Evolutionary conservation across 2,329 filamentous ascomycete species (phyloP), one percentile per base, ranked within the genome.

Genomic region (Falciphora oryzae): DNA sequence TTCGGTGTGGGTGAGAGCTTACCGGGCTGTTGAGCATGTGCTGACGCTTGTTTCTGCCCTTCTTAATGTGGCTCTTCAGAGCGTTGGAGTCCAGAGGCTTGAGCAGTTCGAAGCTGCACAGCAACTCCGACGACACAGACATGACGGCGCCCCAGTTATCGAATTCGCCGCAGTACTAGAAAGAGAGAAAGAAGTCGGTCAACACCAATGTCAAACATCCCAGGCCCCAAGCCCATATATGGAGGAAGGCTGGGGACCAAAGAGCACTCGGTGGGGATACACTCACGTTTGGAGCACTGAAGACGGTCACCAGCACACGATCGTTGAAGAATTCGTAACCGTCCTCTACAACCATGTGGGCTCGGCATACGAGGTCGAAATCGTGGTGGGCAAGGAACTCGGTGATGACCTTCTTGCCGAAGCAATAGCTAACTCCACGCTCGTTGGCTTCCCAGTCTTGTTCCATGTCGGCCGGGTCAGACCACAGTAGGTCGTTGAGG

Each of bases 121-220:
- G 85, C 63, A 99, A 79, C 76, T 98, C 95, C 18, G 86, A 87
- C 1, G 93, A 97, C 28, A 99, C 95, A 2, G 94, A 97, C 95
- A 99, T 99, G 69, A 98, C 93, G 18, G 95, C 95, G 27, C 95
- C 95, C 92, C 95, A 98, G 69, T 99, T 99, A 75, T 99, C 95
- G 70, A 99, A 99, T 76, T 99, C 95, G 69, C 95, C 95, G 72
- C 95, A 99, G 74, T 99, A 98, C 91, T 96, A 69, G 25, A 58
- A 16, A 38, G 35, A 38, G 22, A 18, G 22, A 2, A n/a, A 58
- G 57, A 58, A 28, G 13, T 58, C 22, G 22, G 6, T 53, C 6
- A 53, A 11, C 59, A 22, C 16, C 18, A 22, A 56, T 56, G 38
- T 13, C 27, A 50, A 35, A 32, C 13, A 60, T 16, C 25, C 31